Evolutionary conservation across 129 eudicot species (phyloP), one percentile per base, ranked within the genome.

Genomic region (Pittosporum tobira): DNA sequence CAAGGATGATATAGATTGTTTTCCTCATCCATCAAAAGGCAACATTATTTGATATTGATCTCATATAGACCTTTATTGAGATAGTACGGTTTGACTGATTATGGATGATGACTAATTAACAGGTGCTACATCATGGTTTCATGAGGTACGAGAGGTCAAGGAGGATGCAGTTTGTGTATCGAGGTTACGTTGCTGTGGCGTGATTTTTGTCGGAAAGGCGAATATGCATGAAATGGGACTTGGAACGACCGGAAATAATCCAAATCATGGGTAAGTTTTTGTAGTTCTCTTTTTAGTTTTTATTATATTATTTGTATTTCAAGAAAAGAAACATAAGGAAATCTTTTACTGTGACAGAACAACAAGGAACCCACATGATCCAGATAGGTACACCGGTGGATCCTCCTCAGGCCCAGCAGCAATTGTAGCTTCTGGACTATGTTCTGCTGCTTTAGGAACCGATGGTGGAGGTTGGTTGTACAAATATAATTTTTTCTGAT

Each of bases 341-440:
- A 40, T 38, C 44, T 28, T 53, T 26, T 38, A 37, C 6, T 27
- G 38, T 68, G 44, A 73, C 93, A 91, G 98, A 67, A 87, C 96
- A 52, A 71, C 99, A 57, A 64, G 99, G 77, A 91, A 91, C 75
- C 99, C 99, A 67, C 96, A 91, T 71, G 96, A 65, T 74, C 85
- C 74, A 34, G 87, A 78, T 63, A 73, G 96, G 74, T 91, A 91
- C 57, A 91, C 99, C 11, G 99, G 99, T 76, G 99, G 99, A 63
- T 91, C 99, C 70, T 91, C 99, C 51, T 91, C 99, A 3, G 99
- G 99, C 23, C 88, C 99, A 15, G 99, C 96, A 61, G 99, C 99
- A 51, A 77, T 91, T 72, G 96, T 91, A 66, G 90, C 99, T 67
- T 73, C 96, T 46, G 99, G 99, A 64, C 72, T 91, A 36, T 87